phyloP scores from a whole-genome alignment of 345 rosid genomes.

The Salix dunnii region DNA sequence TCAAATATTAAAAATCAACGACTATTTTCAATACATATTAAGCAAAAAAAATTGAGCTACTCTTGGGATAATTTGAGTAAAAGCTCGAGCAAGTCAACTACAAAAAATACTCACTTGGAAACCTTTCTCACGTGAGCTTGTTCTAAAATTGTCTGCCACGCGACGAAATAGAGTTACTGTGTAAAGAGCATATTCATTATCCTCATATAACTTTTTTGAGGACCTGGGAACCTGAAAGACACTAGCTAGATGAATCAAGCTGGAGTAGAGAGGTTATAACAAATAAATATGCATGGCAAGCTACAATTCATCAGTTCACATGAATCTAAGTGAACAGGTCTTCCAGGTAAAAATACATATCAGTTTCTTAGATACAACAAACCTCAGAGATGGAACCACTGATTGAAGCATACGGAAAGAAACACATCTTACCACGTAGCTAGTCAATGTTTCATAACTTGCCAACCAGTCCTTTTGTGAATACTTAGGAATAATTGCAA shows the following conservation, averaged over 20 bases:
- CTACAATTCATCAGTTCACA: not conserved
- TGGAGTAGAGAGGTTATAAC: not conserved
- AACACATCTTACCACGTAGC: conserved; percentile 70
- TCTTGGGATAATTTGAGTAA: not conserved
- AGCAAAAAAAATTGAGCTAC: not conserved
- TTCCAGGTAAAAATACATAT: not conserved
- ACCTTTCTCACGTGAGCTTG: conserved; percentile 75
- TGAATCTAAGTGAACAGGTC: conserved; percentile 1
- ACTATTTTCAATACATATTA: not conserved
- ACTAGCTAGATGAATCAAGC: conserved; percentile 3
- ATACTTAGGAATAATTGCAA: conserved; percentile 83
- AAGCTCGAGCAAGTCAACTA: conserved; percentile 6
- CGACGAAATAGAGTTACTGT: conserved; percentile 84
- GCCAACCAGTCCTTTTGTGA: conserved; percentile 99
- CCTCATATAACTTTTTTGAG: conserved; percentile 85
- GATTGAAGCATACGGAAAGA: not conserved
- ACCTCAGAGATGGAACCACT: not conserved
- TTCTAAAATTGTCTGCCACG: conserved; percentile 88
- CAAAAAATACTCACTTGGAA: conserved; percentile 69
- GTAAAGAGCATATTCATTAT: conserved; percentile 96
- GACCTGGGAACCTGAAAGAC: conserved; percentile 90
- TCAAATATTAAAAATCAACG: not conserved
- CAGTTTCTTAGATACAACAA: not conserved
- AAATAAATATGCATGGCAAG: conserved; percentile 1
- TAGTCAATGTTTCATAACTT: conserved; percentile 84